These are phyloP conservation scores for Malassezia obtusa DNA, from an alignment of 1,284 basidiomycete genomes.

Conservation along the genomic window DNA sequence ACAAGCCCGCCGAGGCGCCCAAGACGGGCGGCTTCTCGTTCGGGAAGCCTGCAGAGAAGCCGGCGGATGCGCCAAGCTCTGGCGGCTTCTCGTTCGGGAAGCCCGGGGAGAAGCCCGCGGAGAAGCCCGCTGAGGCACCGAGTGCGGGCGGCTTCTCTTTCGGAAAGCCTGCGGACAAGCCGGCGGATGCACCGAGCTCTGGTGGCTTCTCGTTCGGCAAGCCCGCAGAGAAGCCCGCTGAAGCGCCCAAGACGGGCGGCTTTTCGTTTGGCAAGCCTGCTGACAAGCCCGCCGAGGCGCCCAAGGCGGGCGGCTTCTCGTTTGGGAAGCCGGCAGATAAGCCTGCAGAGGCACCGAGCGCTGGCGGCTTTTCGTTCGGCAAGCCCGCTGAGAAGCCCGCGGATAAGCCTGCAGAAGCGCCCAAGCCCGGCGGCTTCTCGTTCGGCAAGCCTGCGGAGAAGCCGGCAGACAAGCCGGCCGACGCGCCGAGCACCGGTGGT, in stretches of 20 bases:
- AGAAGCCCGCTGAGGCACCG: background rate
- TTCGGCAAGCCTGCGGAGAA: constrained; percentile 17
- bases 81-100: constrained; percentile 2
- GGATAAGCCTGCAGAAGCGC: constrained; percentile 1
- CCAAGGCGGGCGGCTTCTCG: constrained; percentile 17
- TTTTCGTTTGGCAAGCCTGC: constrained; percentile 4
- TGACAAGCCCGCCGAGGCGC: background rate
- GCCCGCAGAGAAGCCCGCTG: constrained; percentile 7
- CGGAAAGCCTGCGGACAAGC: constrained; percentile 3
- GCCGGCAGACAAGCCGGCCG: background rate
- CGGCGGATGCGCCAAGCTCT: constrained; percentile 10
- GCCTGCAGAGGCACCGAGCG: constrained; percentile 26
- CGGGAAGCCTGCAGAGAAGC: constrained; percentile 17
- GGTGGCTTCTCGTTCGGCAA: constrained; percentile 10
- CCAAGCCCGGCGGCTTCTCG: constrained; percentile 24
- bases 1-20: constrained; percentile 5
- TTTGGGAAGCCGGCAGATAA: constrained; percentile 20
- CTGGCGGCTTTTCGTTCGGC: constrained; percentile 17
- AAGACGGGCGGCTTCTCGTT: constrained; percentile 19
- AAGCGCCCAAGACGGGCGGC: constrained; percentile 13
- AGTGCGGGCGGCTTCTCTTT: constrained; percentile 16
- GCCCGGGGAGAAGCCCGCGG: constrained; percentile 11
- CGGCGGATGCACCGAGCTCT: background rate
- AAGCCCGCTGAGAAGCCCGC: background rate
- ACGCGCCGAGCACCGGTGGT: constrained; percentile 20